phyloP scores from a whole-genome alignment of 768 basidiomycete genomes.

The Mycena metata region DNA sequence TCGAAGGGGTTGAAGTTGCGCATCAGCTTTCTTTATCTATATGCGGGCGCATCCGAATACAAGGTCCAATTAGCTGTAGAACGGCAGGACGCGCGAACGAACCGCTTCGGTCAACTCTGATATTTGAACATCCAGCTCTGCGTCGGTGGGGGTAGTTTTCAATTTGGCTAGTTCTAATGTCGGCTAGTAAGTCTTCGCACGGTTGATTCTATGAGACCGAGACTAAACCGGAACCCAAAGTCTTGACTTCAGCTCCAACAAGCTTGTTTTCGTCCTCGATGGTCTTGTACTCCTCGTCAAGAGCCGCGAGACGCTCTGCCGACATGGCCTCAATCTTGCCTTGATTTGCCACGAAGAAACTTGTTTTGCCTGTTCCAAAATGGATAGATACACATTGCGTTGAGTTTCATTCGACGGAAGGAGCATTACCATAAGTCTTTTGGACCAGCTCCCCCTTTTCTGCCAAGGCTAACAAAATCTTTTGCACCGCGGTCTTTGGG shows the following conservation, averaged over 20 bases:
- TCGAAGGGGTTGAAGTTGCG: conserved; percentile 74
- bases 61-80: conserved; percentile 23
- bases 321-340: conserved; percentile 75
- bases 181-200: conserved; percentile 32
- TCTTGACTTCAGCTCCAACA: conserved; percentile 65
- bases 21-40: conserved; percentile 64
- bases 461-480: conserved; percentile 85
- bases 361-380: conserved; percentile 75
- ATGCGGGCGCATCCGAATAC: conserved; percentile 29
- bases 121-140: conserved; percentile 71
- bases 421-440: conserved; percentile 81
- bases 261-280: conserved; percentile 73
- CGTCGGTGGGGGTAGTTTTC: conserved; percentile 77
- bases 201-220: neutral
- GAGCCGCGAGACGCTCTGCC: conserved; percentile 67
- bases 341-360: conserved; percentile 91
- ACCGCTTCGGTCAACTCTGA: conserved; percentile 68
- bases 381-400: conserved; percentile 21
- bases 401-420: conserved; percentile 27
- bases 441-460: conserved; percentile 87
- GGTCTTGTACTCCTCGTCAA: conserved; percentile 71
- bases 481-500: conserved; percentile 86
- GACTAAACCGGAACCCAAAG: conserved; percentile 57
- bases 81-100: conserved; percentile 31
- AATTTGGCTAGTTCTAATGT: conserved; percentile 73